Conservation (phyloP, 1,139 yeast genomes). For the Groenewaldozyma sp. region DNA sequence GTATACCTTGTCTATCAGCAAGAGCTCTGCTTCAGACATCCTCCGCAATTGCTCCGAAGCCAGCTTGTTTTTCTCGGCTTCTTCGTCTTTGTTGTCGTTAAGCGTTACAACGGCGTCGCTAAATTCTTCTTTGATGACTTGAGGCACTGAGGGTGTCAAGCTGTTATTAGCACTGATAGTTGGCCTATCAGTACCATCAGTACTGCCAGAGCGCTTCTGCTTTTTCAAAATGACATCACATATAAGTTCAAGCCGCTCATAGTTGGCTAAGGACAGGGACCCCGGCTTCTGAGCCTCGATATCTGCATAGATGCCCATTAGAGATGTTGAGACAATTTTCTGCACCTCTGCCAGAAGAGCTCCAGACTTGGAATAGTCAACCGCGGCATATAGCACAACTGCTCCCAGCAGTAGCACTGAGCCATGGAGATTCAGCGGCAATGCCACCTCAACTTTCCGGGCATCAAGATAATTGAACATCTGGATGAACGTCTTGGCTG, state of each 20-base stretch:
- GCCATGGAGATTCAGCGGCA: slow-evolving; percentile 65
- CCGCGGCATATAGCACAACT: slow-evolving; percentile 66
- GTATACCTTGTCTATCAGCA: not conserved
- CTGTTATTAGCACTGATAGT: not conserved
- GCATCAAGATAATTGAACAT: slow-evolving; percentile 44
- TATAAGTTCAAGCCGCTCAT: slow-evolving; percentile 19
- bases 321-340: slow-evolving; percentile 24
- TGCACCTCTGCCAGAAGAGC: slow-evolving; percentile 65
- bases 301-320: slow-evolving; percentile 21
- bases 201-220: slow-evolving; percentile 1
- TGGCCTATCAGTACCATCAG: not conserved
- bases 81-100: not conserved
- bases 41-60: not conserved
- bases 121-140: not conserved
- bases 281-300: slow-evolving; percentile 23
- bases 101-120: not conserved
- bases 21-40: not conserved
- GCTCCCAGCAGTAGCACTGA: slow-evolving; percentile 60
- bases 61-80: not conserved
- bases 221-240: slow-evolving; percentile 19
- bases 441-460: slow-evolving; percentile 37
- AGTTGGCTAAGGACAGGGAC: slow-evolving; percentile 16
- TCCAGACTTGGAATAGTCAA: slow-evolving; percentile 80
- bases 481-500: slow-evolving; percentile 57
- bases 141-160: not conserved